Conservation (phyloP, 2,329 filamentous ascomycete species). For the Penicillium hordei region DNA sequence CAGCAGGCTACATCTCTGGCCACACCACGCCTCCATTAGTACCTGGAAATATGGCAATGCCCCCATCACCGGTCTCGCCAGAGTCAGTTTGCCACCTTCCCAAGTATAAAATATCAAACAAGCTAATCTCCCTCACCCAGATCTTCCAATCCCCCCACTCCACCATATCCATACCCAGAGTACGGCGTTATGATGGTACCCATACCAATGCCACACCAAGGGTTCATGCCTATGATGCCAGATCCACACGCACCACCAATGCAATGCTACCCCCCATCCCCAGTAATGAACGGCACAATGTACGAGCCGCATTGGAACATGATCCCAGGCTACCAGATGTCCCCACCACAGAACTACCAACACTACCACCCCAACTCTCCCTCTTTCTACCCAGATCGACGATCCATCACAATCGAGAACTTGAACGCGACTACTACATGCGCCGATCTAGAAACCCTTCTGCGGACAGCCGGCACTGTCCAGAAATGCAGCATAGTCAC, state of each 20-base stretch:
- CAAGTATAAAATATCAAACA: neutral
- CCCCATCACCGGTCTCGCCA: slow-evolving; percentile 38
- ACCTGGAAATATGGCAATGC: slow-evolving; percentile 30
- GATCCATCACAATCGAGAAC: slow-evolving; percentile 31
- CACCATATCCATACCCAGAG: slow-evolving; percentile 28
- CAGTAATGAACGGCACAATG: slow-evolving; percentile 25
- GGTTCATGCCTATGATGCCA: slow-evolving; percentile 31
- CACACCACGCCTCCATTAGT: slow-evolving; percentile 37
- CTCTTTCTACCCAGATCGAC: slow-evolving; percentile 12
- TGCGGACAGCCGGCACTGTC: slow-evolving; percentile 32
- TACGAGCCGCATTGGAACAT: slow-evolving; percentile 32
- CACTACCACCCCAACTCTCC: slow-evolving; percentile 9
- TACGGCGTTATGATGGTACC: slow-evolving; percentile 28
- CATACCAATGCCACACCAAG: slow-evolving; percentile 18
- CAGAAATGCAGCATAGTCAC: slow-evolving; percentile 35
- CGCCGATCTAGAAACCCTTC: slow-evolving; percentile 29
- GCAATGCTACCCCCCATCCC: slow-evolving; percentile 30
- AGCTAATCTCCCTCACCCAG: slow-evolving; percentile 12
- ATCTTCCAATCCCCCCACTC: slow-evolving; percentile 22
- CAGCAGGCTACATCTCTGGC: slow-evolving; percentile 30
- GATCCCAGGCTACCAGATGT: slow-evolving; percentile 31
- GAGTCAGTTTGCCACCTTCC: slow-evolving; percentile 31
- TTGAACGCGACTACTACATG: slow-evolving; percentile 32
- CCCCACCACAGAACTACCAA: slow-evolving; percentile 17
- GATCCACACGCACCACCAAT: slow-evolving; percentile 22